Conservation (phyloP, 2,329 filamentous ascomycete species). For the Beauveria sp. region DNA sequence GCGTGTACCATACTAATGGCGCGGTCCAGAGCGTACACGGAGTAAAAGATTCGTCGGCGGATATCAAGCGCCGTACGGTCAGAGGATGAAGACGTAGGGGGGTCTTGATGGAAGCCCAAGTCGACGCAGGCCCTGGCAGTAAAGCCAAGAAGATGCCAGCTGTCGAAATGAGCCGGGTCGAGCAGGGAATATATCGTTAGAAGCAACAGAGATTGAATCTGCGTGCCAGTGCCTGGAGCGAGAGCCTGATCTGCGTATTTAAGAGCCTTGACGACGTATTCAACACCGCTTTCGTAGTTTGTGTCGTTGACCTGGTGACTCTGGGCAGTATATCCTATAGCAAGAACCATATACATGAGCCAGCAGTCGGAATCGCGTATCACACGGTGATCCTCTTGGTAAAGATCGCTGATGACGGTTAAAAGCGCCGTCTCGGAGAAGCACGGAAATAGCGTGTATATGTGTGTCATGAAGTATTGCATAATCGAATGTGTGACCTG, state of each 20-base stretch:
- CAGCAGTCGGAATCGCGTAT: conserved; percentile 69
- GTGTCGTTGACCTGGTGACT: conserved; percentile 62
- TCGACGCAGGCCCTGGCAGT: conserved; percentile 83
- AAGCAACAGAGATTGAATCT: conserved; percentile 80
- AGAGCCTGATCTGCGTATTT: conserved; percentile 75
- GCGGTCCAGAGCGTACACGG: conserved; percentile 80
- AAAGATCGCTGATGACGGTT: conserved; percentile 72
- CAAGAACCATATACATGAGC: conserved; percentile 83
- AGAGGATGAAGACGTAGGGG: conserved; percentile 62
- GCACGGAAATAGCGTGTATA: conserved; percentile 73
- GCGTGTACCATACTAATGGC: conserved; percentile 84
- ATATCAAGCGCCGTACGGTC: conserved; percentile 66
- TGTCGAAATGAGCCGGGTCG: conserved; percentile 85
- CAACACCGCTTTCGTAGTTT: conserved; percentile 49
- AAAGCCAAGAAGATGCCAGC: conserved; percentile 89
- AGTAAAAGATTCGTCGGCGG: conserved; percentile 80
- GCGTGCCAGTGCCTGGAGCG: conserved; percentile 73
- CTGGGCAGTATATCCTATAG: conserved; percentile 68
- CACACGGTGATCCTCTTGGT: conserved; percentile 58
- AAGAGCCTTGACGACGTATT: conserved; percentile 57
- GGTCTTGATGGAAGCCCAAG: conserved; percentile 87
- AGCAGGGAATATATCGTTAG: conserved; percentile 85
- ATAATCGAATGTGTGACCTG: conserved; percentile 61
- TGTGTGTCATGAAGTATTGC: conserved; percentile 76
- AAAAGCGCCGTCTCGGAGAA: conserved; percentile 76